A percentile compares a stretch with the other conserved stretches of the same genome.
Conservation (phyloP, 768 basidiomycete genomes). For the Boletus barrowsii region DNA sequence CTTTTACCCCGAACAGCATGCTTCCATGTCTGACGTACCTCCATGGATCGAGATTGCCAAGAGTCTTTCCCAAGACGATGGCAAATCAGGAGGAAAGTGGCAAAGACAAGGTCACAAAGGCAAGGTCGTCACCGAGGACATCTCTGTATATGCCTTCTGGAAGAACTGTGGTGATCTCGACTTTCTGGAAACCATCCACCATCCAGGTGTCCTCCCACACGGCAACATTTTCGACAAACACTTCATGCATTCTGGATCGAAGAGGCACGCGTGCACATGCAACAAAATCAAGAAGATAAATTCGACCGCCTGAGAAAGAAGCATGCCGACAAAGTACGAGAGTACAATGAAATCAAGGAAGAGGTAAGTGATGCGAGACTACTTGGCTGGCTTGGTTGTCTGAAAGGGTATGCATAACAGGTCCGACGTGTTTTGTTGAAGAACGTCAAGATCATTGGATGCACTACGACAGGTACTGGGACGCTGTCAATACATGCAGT, state of each 20-base stretch:
- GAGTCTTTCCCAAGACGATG: slow-evolving; percentile 13
- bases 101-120: slow-evolving; percentile 30
- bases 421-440: slow-evolving; percentile 51
- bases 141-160: slow-evolving; percentile 52
- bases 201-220: background rate
- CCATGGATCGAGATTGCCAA: slow-evolving; percentile 41
- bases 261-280: slow-evolving; percentile 34
- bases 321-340: slow-evolving; percentile 38
- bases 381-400: background rate
- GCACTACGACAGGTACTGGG: slow-evolving; percentile 64
- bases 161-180: slow-evolving; percentile 42
- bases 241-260: slow-evolving; percentile 49
- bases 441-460: slow-evolving; percentile 62
- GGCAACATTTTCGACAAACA: slow-evolving; percentile 18
- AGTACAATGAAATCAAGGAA: slow-evolving; percentile 43
- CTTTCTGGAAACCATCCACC: slow-evolving; percentile 36
- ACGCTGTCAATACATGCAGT: background rate
- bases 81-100: too few species aligned
- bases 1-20: slow-evolving; percentile 48
- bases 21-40: slow-evolving; percentile 42
- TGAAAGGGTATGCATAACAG: slow-evolving; percentile 32
- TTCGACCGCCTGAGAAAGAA: slow-evolving; percentile 41
- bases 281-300: slow-evolving; percentile 33
- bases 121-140: slow-evolving; percentile 18
- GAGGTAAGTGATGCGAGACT: slow-evolving; percentile 41